phyloP scores from a whole-genome alignment of 2,329 filamentous ascomycete genomes.

The Volutella citrinella region DNA sequence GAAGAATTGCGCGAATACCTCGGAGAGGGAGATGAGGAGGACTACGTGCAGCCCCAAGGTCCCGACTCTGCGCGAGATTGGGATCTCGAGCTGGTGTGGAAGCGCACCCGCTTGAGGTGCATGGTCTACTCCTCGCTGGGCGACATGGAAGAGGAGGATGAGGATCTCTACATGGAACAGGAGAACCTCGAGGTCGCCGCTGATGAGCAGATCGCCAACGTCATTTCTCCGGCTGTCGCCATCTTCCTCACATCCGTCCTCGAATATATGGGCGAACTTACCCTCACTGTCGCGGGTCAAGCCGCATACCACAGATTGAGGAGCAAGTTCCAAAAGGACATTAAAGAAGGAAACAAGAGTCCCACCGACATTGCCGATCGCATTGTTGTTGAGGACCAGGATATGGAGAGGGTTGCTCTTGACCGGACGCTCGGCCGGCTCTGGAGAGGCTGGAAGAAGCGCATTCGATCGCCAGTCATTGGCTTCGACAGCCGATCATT shows the following conservation, averaged over 20 bases:
- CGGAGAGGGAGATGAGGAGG: slow-evolving; percentile 74
- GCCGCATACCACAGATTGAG: slow-evolving; percentile 71
- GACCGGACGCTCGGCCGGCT: slow-evolving; percentile 84
- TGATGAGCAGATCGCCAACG: slow-evolving; percentile 58
- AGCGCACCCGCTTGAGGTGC: slow-evolving; percentile 84
- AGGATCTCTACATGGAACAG: slow-evolving; percentile 82
- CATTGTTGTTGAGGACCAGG: slow-evolving; percentile 81
- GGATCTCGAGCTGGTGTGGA: slow-evolving; percentile 93
- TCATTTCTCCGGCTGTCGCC: slow-evolving; percentile 84
- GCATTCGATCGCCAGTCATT: slow-evolving; percentile 58
- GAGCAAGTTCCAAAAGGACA: slow-evolving; percentile 55
- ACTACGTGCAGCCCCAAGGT: slow-evolving; percentile 55
- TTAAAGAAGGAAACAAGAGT: slow-evolving; percentile 48
- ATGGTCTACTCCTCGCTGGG: slow-evolving; percentile 98
- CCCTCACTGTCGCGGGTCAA: slow-evolving; percentile 81
- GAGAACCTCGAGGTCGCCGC: slow-evolving; percentile 64
- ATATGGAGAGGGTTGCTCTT: slow-evolving; percentile 90
- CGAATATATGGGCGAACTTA: slow-evolving; percentile 90
- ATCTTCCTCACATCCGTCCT: slow-evolving; percentile 95
- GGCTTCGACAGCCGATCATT: slow-evolving; percentile 47
- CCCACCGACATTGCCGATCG: slow-evolving; percentile 56
- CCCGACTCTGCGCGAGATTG: slow-evolving; percentile 58
- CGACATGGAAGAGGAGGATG: slow-evolving; percentile 96
- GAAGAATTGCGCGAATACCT: slow-evolving; percentile 87
- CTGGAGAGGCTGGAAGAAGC: slow-evolving; percentile 95